These are phyloP conservation scores for Plasmopara muralis DNA, from an alignment of 352 stramenopile genomes.

Conservation along the genomic window DNA sequence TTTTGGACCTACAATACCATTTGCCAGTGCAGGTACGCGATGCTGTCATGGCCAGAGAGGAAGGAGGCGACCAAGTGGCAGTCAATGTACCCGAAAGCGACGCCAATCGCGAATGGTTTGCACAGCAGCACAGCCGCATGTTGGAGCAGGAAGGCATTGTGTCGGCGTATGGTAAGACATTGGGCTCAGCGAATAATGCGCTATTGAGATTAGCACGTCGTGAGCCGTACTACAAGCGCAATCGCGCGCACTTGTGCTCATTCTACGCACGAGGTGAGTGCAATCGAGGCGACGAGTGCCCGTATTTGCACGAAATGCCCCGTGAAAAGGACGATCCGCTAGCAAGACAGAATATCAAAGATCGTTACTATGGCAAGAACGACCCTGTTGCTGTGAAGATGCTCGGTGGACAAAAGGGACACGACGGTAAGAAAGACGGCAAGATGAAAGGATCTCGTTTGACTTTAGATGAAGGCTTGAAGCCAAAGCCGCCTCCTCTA, in stretches of 20 bases:
- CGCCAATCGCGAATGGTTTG: constrained; percentile 94
- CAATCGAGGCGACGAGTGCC: constrained; percentile 87
- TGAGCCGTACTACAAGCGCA: constrained; percentile 90
- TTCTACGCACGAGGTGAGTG: constrained; percentile 95
- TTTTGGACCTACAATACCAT: constrained; percentile 98
- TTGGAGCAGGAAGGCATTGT: constrained; percentile 87
- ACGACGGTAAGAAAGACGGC: constrained; percentile 16
- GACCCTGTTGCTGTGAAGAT: constrained; percentile 92
- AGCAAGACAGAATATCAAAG: constrained; percentile 94
- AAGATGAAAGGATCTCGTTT: constrained; percentile 21
- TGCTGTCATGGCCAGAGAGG: constrained; percentile 66
- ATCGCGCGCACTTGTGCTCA: constrained; percentile 89
- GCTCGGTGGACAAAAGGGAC: constrained; percentile 35
- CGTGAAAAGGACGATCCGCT: constrained; percentile 89
- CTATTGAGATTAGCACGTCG: constrained; percentile 79
- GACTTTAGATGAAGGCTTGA: constrained; percentile 18
- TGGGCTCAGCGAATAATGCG: constrained; percentile 54
- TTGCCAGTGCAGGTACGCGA: constrained; percentile 93
- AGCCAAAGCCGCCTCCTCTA: constrained; percentile 50
- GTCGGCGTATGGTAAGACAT: constrained; percentile 79
- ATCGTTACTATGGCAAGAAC: constrained; percentile 92
- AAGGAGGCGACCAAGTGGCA: constrained; percentile 28
- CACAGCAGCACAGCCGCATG: constrained; percentile 86
- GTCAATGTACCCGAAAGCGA: constrained; percentile 89
- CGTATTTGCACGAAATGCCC: constrained; percentile 94